A percentile compares a stretch with the other conserved stretches of the same genome.
phyloP scores from a whole-genome alignment of 805 yeast species.

The Yamadazyma endophytica region DNA sequence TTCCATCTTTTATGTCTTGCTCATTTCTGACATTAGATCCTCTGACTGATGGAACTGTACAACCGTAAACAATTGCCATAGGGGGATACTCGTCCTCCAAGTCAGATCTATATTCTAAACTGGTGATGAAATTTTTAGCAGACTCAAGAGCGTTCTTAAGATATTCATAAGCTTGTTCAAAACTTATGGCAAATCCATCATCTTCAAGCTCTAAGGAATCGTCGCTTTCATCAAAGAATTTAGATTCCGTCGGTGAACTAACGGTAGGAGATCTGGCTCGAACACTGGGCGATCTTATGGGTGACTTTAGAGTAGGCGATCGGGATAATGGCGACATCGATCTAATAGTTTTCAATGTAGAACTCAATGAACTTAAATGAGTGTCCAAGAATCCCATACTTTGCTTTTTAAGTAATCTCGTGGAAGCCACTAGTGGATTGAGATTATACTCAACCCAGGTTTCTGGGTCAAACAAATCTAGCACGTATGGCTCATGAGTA shows the following conservation, averaged over 20 bases:
- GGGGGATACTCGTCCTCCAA: conserved; percentile 67
- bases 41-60: conserved; percentile 78
- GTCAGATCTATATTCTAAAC: conserved; percentile 49
- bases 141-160: conserved; percentile 55
- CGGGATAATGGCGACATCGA: conserved; percentile 11
- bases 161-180: conserved; percentile 62
- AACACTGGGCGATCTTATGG: conserved; percentile 2
- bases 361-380: conserved; percentile 22
- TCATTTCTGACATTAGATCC: conserved; percentile 64
- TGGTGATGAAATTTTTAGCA: conserved; percentile 54
- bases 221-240: neutral
- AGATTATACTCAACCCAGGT: conserved; percentile 75
- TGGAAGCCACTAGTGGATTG: conserved; percentile 63
- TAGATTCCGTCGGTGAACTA: neutral
- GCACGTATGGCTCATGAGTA: conserved; percentile 53
- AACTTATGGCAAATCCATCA: conserved; percentile 26
- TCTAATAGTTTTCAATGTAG: conserved; percentile 23
- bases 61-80: conserved; percentile 75
- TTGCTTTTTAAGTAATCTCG: conserved; percentile 9
- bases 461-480: conserved; percentile 78
- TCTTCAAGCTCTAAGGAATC: conserved; percentile 6
- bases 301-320: too few species aligned
- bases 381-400: conserved; percentile 12
- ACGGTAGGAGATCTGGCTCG: conserved; percentile 1
- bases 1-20: conserved; percentile 65